Percentiles rank a stretch among this genome's conserved stretches.
Evolutionary conservation across 352 stramenopile species (phyloP).

Genomic region (Thraustotheca clavata): DNA sequence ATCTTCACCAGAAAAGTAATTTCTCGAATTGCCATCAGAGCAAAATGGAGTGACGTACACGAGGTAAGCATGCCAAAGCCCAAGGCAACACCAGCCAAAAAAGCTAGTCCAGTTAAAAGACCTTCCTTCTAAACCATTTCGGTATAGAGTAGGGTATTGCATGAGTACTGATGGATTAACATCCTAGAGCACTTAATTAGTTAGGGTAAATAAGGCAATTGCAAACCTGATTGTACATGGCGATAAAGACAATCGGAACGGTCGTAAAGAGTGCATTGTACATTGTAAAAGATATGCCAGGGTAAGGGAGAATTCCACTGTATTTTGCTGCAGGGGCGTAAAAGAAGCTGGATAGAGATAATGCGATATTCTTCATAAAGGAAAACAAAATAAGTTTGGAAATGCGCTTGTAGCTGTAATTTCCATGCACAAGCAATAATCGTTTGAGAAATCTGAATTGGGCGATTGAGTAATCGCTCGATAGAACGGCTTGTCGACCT

Average conservation of each 20-base stretch:
- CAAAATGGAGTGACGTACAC: slow-evolving; percentile 81
- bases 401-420: slow-evolving; percentile 88
- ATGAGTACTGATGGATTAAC: slow-evolving; percentile 81
- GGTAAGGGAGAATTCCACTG: slow-evolving; percentile 84
- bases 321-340: slow-evolving; percentile 77
- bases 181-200: no score
- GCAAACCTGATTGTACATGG: slow-evolving; percentile 91
- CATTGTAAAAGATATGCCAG: slow-evolving; percentile 83
- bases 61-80: slow-evolving; percentile 82
- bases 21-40: slow-evolving; percentile 71
- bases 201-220: no score
- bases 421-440: slow-evolving; percentile 73
- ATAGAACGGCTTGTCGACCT: slow-evolving; percentile 74
- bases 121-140: slow-evolving; percentile 80
- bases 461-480: slow-evolving; percentile 75
- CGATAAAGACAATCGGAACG: slow-evolving; percentile 83
- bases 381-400: slow-evolving; percentile 85
- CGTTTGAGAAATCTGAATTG: slow-evolving; percentile 81
- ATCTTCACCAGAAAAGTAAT: slow-evolving; percentile 59
- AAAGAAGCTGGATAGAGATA: slow-evolving; percentile 83
- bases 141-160: slow-evolving; percentile 85
- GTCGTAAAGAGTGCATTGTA: slow-evolving; percentile 88
- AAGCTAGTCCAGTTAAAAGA: slow-evolving; percentile 88
- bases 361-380: slow-evolving; percentile 84
- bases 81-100: slow-evolving; percentile 76